Conservation (phyloP, 2,329 filamentous ascomycete genomes). For the Phoma herbarum region DNA sequence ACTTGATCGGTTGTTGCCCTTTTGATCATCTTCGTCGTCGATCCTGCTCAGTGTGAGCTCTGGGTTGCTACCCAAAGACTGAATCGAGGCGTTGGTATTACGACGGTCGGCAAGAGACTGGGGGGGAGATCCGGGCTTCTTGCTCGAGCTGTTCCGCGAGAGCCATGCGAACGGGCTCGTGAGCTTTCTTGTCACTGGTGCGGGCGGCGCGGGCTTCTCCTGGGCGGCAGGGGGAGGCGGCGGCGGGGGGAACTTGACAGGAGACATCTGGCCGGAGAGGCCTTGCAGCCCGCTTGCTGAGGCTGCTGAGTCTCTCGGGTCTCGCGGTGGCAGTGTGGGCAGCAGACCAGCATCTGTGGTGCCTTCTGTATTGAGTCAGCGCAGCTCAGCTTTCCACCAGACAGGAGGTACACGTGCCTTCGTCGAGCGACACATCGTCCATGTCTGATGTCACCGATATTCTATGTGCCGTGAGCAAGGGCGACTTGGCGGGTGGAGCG, state of each 20-base stretch:
- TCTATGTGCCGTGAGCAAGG: conserved; percentile 61
- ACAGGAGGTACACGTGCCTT: conserved; percentile 57
- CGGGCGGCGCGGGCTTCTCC: conserved; percentile 42
- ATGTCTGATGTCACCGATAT: conserved; percentile 65
- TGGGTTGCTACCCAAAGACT: conserved; percentile 80
- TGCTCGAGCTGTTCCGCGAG: conserved; percentile 60
- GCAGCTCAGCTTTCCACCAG: conserved; percentile 16
- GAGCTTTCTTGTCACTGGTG: conserved; percentile 69
- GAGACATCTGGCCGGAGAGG: conserved; percentile 74
- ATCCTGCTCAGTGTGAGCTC: conserved; percentile 80
- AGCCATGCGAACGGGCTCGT: conserved; percentile 65
- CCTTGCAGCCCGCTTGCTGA: conserved; percentile 63
- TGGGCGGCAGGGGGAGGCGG: conserved; percentile 40
- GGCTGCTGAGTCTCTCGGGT: conserved; percentile 54
- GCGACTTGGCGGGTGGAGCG: conserved; percentile 57
- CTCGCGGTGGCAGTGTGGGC: conserved; percentile 65
- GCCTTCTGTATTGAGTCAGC: conserved; percentile 40
- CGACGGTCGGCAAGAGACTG: conserved; percentile 63
- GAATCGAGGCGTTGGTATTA: conserved; percentile 82
- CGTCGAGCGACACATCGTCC: conserved; percentile 71
- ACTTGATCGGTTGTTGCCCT: conserved; percentile 45
- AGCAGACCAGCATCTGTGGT: conserved; percentile 41
- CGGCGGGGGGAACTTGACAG: conserved; percentile 61
- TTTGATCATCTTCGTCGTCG: conserved; percentile 64
- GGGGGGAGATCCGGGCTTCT: conserved; percentile 67